These are phyloP conservation scores for Tylopilus sp. DNA, from an alignment of 1,284 basidiomycete species.

Conservation along the genomic window DNA sequence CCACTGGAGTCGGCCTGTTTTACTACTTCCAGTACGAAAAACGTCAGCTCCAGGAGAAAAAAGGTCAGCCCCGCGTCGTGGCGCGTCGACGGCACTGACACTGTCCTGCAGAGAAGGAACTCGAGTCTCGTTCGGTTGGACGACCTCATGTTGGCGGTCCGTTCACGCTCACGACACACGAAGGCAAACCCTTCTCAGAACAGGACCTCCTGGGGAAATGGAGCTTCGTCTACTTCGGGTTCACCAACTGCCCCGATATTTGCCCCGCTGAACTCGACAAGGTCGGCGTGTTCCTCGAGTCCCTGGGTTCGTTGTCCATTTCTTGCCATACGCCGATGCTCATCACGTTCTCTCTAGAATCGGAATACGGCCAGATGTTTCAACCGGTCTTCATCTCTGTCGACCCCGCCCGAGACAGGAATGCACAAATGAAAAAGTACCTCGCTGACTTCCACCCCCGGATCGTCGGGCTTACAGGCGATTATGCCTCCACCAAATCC, in stretches of 20 bases:
- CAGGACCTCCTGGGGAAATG: conserved; percentile 82
- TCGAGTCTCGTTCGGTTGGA: conserved; percentile 54
- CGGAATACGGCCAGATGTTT: conserved; percentile 59
- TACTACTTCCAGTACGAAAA: conserved; percentile 92
- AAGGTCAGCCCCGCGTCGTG: conserved; percentile 43
- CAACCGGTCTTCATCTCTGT: conserved; percentile 94
- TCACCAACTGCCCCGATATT: conserved; percentile 98
- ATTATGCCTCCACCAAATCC: conserved; percentile 82
- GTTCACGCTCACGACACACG: conserved; percentile 72
- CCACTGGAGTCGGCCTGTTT: conserved; percentile 79
- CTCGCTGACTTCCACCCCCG: conserved; percentile 87
- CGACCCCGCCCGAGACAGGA: conserved; percentile 89
- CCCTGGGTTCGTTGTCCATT: conserved; percentile 54
- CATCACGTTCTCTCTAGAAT: conserved; percentile 46
- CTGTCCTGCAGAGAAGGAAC: conserved; percentile 56
- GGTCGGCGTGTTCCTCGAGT: conserved; percentile 79
- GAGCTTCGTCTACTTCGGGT: conserved; percentile 94
- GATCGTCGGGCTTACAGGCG: conserved; percentile 85
- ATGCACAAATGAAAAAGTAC: conserved; percentile 57
- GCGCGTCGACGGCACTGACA: neutral
- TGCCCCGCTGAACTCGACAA: conserved; percentile 99
- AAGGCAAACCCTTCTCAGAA: conserved; percentile 74
- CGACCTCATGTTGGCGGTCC: conserved; percentile 87
- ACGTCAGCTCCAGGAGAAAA: conserved; percentile 68
- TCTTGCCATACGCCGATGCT: neutral